Evolutionary conservation across 345 rosid genomes (phyloP), one percentile per base, ranked within the genome.

Genomic region (Eucalyptus rudis): DNA sequence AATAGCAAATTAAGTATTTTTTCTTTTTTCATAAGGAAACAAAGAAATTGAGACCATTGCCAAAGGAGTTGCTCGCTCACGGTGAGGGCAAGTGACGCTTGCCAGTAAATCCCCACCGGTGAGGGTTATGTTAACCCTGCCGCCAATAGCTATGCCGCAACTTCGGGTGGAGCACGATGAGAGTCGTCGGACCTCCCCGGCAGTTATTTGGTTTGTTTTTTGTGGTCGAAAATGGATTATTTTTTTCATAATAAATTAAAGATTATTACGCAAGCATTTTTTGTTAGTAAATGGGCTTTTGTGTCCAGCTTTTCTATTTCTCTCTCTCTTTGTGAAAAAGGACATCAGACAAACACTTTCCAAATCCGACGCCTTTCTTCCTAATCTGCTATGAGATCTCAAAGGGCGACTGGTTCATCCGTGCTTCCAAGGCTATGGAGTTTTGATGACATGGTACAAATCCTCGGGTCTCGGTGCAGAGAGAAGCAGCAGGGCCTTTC

Each of bases 21-120:
- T 33, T 33, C 36, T 33, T 33, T 33, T 33, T 33, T 33, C 36
- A 33, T 20, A 13, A 54, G 58, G 20, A 54, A 54, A 54, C 10
- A 54, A 7, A 52, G 58, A 52, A 7, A 52, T 7, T 1, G 19
- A 49, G 49, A 17, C 54, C 0, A 20, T 50, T 50, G 54, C 54
- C 20, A 0, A 0, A 50, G 54, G 54, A 16, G 54, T 50, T 50
- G 0, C 54, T 50, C 2, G 54, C 54, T 50, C 54, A 1, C 8
- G 20, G 20, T 50, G 20, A 50, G 54, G 54, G 54, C 54, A 16
- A 50, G 54, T 19, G 54, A 1, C 0, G 54, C 54, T 16, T 1
- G 8, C 54, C 54, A 16, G 54, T 16, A 51, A 16, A 51, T 51
- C 54, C 54, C 54, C 54, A 51, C 20, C 8, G 20, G 7, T 0